phyloP scores from a whole-genome alignment of 176 grass and related monocot genomes.

The Puya raimondii region DNA sequence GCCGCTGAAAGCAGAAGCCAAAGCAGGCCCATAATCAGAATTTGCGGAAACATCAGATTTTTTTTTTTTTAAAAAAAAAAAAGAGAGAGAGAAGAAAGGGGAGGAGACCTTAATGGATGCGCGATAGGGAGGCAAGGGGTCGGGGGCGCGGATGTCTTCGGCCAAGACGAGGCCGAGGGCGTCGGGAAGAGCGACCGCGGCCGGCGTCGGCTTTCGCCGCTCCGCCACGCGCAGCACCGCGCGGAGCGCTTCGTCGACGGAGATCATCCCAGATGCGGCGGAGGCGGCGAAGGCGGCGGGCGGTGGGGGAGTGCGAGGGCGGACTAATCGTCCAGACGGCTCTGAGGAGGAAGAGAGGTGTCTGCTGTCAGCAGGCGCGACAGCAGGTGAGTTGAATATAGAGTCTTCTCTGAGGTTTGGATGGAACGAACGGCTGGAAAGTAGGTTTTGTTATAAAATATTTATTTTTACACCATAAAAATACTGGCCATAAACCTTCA shows the following conservation, averaged over 20 bases:
- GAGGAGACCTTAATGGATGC: slow-evolving; percentile 66
- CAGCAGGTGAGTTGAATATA: too few species aligned
- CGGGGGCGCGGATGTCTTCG: slow-evolving; percentile 50
- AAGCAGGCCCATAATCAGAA: neutral
- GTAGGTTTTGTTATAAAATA: too few species aligned
- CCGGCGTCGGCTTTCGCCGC: slow-evolving; percentile 1
- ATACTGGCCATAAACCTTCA: too few species aligned
- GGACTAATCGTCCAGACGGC: too few species aligned
- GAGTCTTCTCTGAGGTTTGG: too few species aligned
- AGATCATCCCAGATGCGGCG: slow-evolving; percentile 28
- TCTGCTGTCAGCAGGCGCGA: too few species aligned
- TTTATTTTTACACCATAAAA: too few species aligned
- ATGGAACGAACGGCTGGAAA: too few species aligned
- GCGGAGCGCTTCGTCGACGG: slow-evolving; percentile 55
- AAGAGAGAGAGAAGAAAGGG: neutral
- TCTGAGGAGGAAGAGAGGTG: too few species aligned
- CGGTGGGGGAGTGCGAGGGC: neutral
- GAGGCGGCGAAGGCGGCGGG: neutral
- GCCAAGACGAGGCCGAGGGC: slow-evolving; percentile 68
- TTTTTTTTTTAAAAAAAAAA: neutral
- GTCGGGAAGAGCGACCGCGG: slow-evolving; percentile 40
- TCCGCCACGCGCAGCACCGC: slow-evolving; percentile 39
- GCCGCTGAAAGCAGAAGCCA: neutral
- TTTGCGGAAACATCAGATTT: neutral
- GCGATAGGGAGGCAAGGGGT: slow-evolving; percentile 75